Evolutionary conservation across 257 asterid species (phyloP).

Genomic region (Forsythia suspensa): DNA sequence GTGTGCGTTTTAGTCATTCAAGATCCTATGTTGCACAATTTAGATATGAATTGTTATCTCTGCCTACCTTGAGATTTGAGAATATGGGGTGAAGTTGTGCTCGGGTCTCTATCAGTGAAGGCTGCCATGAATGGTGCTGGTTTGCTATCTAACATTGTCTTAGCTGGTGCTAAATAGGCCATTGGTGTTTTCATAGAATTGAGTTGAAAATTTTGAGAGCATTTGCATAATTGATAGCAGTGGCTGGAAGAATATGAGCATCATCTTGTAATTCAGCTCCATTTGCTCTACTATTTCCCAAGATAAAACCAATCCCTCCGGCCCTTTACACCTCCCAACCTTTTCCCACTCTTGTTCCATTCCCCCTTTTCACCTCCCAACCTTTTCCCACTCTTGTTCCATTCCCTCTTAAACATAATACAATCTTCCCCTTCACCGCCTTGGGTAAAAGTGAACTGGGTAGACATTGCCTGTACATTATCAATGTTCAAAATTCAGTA

Average conservation of each 20-base stretch:
- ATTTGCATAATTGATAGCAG: conserved; percentile 42
- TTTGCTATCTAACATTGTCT: conserved; percentile 32
- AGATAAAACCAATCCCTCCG: conserved; percentile 73
- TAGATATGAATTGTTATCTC: neutral
- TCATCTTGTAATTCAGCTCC: conserved; percentile 49
- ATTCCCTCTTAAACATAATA: conserved; percentile 76
- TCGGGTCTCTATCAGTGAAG: conserved; percentile 64
- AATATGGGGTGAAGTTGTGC: conserved; percentile 37
- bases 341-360: conserved; percentile 72
- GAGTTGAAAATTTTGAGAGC: conserved; percentile 37
- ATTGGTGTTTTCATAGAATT: conserved; percentile 30
- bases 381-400: no score
- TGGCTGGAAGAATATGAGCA: conserved; percentile 60
- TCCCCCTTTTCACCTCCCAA: no score
- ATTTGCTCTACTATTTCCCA: conserved; percentile 56
- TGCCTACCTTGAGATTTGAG: conserved; percentile 62
- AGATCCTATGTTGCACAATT: neutral
- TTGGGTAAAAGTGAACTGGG: conserved; percentile 65
- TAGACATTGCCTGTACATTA: conserved; percentile 65
- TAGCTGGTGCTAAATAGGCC: conserved; percentile 37
- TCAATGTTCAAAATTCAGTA: neutral
- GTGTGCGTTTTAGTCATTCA: neutral
- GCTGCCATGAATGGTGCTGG: conserved; percentile 67
- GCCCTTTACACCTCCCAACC: conserved; percentile 87
- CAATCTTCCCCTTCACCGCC: conserved; percentile 74